phyloP scores from a whole-genome alignment of 352 stramenopile genomes.

The Pythium rhizo-oryzae region DNA sequence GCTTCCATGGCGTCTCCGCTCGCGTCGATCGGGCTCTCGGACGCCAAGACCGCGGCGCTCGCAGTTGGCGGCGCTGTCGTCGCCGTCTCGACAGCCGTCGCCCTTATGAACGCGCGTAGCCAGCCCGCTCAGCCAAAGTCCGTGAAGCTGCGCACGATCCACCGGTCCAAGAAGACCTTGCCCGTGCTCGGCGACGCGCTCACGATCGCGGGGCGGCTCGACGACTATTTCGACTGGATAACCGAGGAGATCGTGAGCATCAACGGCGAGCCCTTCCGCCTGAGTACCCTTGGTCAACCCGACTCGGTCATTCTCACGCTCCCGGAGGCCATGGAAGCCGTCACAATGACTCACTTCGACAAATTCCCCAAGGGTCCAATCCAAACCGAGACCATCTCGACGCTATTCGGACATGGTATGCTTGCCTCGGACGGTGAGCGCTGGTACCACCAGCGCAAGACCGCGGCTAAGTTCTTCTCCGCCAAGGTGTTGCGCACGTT shows the following conservation, averaged over 20 bases:
- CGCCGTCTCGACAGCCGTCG: background rate
- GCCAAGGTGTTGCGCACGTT: constrained; percentile 28
- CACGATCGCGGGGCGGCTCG: background rate
- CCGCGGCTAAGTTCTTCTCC: constrained; percentile 37
- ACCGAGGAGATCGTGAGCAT: background rate
- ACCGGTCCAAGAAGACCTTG: background rate
- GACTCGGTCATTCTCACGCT: constrained; percentile 25
- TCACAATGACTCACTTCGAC: constrained; percentile 40
- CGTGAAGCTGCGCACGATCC: constrained; percentile 7
- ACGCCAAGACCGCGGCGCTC: background rate
- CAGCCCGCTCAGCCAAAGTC: constrained; percentile 4
- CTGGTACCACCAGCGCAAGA: constrained; percentile 39
- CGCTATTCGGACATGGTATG: constrained; percentile 31
- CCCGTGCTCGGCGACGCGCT: constrained; percentile 14
- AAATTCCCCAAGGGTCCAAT: constrained; percentile 35
- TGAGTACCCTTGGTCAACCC: constrained; percentile 17
- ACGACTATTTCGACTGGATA: constrained; percentile 18
- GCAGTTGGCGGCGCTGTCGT: background rate
- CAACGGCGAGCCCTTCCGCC: constrained; percentile 26
- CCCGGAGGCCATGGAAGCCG: constrained; percentile 31
- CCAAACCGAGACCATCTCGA: constrained; percentile 22
- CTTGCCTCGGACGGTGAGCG: constrained; percentile 31
- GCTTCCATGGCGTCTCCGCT: background rate
- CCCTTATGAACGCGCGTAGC: background rate
- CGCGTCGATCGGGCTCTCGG: constrained; percentile 2